Evolutionary conservation across 2,329 filamentous ascomycete species (phyloP), one percentile per base, ranked within the genome.

Genomic region (Aureobasidium uvarum): DNA sequence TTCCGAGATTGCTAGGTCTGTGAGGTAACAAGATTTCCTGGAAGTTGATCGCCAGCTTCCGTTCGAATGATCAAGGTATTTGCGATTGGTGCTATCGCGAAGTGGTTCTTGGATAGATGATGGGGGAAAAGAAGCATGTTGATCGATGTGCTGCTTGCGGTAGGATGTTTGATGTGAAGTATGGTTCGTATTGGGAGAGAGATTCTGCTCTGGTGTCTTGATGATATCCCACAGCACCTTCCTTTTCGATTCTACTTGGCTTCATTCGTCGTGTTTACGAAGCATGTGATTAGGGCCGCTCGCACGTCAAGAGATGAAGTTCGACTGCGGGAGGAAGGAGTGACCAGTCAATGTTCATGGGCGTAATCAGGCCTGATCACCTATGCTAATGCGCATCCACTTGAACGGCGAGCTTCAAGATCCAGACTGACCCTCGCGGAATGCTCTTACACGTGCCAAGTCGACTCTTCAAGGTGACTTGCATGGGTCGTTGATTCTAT

Each of bases 111-210:
- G 36, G 38, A 51, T 62, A 54, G 60, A 63, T 36, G 60, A 63
- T 63, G 60, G 60, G 28, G 60, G n/a, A 52, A 63, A 63, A 63
- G 46, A 63, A 63, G 60, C 60, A 63, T 63, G 39, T 14, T 63
- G 36, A 45, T 23, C 18, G 38, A 63, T 52, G 31, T 63, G 48
- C 48, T 63, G 38, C 36, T 54, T 62, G 59, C 14, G 48, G 60
- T 63, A 54, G 46, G 60, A 63, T 63, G 60, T 20, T 43, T 31
- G 4, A 14, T 52, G n/a, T 52, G 38, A 36, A 36, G 23, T 60
- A 48, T 60, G 56, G 11, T 33, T 23, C 11, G 25, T 14, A 8
- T 23, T 45, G 10, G 5, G 18, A 31, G n/a, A 25, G 23, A 8
- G 18, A 58, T 31, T 8, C 41, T 58, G 51, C 18, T 8, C 14